Evolutionary conservation across 139 green algal species (phyloP), one percentile per base, ranked within the genome.

Genomic region (Chlorella sorokiniana): DNA sequence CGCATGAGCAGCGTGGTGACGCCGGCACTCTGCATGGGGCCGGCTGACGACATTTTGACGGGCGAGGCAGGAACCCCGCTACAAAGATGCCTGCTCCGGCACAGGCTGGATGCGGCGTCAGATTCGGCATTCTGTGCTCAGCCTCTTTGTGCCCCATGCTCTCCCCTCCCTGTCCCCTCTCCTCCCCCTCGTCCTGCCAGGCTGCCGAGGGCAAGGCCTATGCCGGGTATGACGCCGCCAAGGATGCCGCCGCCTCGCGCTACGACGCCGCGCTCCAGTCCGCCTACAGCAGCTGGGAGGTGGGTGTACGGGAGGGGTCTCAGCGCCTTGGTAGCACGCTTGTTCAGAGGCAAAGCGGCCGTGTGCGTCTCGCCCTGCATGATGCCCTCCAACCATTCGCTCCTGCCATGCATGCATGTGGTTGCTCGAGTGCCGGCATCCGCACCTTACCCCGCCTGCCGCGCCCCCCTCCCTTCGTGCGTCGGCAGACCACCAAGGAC

Each of bases 271-370:
- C 78, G 2, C 38, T 84, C 38, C 40, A 68, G 16, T n/a, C 69
- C 3, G 79, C 79, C 54, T 79, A 84, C 54, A 31, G 71, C 38
- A 78, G 72, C 69, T 84, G 79, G 79, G 40, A 79, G 78, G 65
- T 78, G n/a, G 31, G 70, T 25, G n/a, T n/a, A n/a, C n/a, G n/a
- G n/a, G n/a, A n/a, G n/a, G n/a, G n/a, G n/a, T n/a, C n/a, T n/a
- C n/a, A n/a, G n/a, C n/a, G n/a, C n/a, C n/a, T n/a, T n/a, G n/a
- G n/a, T n/a, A n/a, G n/a, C n/a, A n/a, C n/a, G n/a, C n/a, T n/a
- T n/a, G n/a, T n/a, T n/a, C n/a, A n/a, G n/a, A n/a, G n/a, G n/a
- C n/a, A n/a, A n/a, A n/a, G n/a, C n/a, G n/a, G n/a, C n/a, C n/a
- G n/a, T n/a, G n/a, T n/a, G n/a, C n/a, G n/a, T n/a, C n/a, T n/a